These are phyloP conservation scores for Miamiensis avidus DNA, from an alignment of 169 alveolate species.

Conservation along the genomic window DNA sequence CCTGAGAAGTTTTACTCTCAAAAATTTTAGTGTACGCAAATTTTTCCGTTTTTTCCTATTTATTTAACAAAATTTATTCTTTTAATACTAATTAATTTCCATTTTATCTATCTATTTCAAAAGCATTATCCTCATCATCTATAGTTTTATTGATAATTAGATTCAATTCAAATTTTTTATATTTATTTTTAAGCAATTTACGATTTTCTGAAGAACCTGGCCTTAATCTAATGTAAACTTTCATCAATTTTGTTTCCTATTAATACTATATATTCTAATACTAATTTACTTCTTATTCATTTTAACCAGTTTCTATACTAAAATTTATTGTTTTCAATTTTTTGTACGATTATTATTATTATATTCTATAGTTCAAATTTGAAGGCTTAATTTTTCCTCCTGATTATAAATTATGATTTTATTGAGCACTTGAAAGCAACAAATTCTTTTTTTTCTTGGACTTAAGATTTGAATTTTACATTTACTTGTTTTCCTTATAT, in stretches of 20 bases:
- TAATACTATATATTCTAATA: no score
- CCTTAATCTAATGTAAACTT: background rate
- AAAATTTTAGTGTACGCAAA: background rate
- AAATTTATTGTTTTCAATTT: no score
- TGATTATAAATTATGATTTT: no score
- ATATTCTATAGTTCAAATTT: background rate
- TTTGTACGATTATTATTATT: no score
- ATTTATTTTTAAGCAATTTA: background rate
- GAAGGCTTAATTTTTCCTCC: background rate
- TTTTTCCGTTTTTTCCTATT: background rate
- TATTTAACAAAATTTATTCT: background rate
- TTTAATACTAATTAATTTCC: background rate
- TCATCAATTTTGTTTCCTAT: background rate
- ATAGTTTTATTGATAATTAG: no score
- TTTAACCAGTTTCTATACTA: background rate
- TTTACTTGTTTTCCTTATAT: no score
- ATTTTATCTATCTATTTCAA: background rate
- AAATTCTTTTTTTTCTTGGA: no score
- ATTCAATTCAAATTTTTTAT: background rate
- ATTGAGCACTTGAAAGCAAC: no score
- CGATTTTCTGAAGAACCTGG: background rate
- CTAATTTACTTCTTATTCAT: background rate
- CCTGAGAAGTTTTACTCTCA: background rate
- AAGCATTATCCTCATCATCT: background rate
- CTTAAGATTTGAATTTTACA: no score